Base-by-base conservation (phyloP, 805 yeast genomes). In the Brettanomyces sp. region DNA sequence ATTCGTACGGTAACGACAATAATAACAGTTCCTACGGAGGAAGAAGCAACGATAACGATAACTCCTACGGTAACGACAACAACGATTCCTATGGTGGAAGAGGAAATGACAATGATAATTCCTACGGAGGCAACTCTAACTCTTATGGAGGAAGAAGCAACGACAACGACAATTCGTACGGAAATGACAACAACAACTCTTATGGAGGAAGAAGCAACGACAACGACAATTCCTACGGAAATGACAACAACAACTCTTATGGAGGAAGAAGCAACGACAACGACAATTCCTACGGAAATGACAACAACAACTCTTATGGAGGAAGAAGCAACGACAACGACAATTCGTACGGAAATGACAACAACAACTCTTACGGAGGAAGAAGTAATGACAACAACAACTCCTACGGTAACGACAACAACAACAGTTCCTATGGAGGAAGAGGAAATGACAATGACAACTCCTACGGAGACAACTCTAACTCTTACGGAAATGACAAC, bases 61-160 rank as follows among this genome's bases (percentile, higher is more conserved):
- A 50, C 45, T 52, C 59, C 9, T 59, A 59, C 47, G 63, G 51
- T 32, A 44, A 43, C 45, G 37, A 44, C 44, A 57, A 9, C 3
- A 11, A 57, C 56, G 3, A 51, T 39, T 56, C 62, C n/a, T 56
- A 55, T 53, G 62, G 63, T 33, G 56, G 55, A 24, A 58, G 60
- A 23, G 46, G 50, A 47, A 58, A 54, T 37, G 58, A 49, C 39
- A 52, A 50, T 45, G 47, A 56, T 50, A 33, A 47, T 38, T 39
- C 51, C 41, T 45, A 49, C 49, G 49, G 53, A 47, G 51, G 62
- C 45, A 46, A 39, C 49, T 53, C 49, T 46, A 54, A 49, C 54
- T 49, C 36, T 50, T 53, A 18, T 21, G 12, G 53, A 47, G 51
- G 62, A 33, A 61, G 57, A 51, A 59, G 60, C 34, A 55, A 59